A percentile compares a stretch with the other conserved stretches of the same genome.
Evolutionary conservation across 805 yeast species (phyloP).

Genomic region (Metschnikowia shivogae): DNA sequence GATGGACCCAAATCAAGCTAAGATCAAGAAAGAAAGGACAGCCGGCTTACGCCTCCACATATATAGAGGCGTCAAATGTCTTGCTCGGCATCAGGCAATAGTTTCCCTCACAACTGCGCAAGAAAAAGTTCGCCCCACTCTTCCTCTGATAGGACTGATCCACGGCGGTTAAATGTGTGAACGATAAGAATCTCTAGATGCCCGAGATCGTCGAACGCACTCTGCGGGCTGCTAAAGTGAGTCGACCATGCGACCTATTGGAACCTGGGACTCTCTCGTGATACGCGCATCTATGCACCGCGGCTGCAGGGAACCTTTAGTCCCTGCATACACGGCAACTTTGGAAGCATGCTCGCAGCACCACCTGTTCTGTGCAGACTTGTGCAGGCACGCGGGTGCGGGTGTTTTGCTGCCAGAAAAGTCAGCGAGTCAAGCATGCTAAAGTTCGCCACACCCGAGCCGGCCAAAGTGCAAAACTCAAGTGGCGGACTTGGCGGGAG

Average conservation of each 20-base stretch:
- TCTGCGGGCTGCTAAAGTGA: neutral
- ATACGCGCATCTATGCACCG: neutral
- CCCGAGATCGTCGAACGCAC: constrained; percentile 1
- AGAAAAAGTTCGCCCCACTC: constrained; percentile 1
- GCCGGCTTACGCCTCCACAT: neutral
- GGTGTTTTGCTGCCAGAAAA: too few relatives aligned
- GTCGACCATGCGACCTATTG: constrained; percentile 4
- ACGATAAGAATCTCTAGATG: constrained; percentile 1
- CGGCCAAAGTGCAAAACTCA: too few relatives aligned
- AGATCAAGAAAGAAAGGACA: too few relatives aligned
- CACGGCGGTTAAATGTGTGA: neutral
- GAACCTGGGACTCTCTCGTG: neutral
- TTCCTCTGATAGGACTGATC: neutral
- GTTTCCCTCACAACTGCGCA: constrained; percentile 1
- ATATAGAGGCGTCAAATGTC: neutral
- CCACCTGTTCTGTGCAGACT: neutral
- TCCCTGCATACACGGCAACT: constrained; percentile 3
- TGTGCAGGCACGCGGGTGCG: neutral
- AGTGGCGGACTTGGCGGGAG: too few relatives aligned
- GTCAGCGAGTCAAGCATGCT: too few relatives aligned
- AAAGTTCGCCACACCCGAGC: too few relatives aligned
- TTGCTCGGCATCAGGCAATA: constrained; percentile 1
- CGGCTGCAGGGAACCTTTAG: constrained; percentile 4
- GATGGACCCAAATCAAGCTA: too few relatives aligned
- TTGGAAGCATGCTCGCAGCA: constrained; percentile 3